Evolutionary conservation across 768 basidiomycete genomes (phyloP), one percentile per base, ranked within the genome.

Genomic region (Kwoniella sp.): DNA sequence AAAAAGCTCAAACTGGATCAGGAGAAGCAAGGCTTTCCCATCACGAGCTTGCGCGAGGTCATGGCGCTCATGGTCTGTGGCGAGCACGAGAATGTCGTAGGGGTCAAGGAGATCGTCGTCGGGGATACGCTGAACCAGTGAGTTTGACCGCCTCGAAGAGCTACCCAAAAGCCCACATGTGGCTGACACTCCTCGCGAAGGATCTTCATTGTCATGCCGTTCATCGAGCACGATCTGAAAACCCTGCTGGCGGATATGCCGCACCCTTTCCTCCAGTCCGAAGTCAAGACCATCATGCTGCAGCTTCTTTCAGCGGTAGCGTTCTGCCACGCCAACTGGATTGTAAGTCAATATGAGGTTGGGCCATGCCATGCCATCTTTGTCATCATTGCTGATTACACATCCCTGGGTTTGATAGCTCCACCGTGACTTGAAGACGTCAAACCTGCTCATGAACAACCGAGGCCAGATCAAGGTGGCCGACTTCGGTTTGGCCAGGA

Each of bases 131-230:
- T 99, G 73, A 98, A 95, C 54, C 93, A 99, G 95, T 98, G 77
- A 80, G 93, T 87, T 53, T 38, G 2, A 20, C 2, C 17, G 2
- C 3, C 15, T 43, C 14, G 17, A n/a, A n/a, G n/a, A 38, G 19
- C 37, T 38, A 22, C 19, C 37, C 23, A 27, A 28, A 29, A 3
- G 11, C 25, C 5, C 7, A 3, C 19, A 9, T 20, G 3, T 38
- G 19, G 9, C 8, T 32, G 9, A 20, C 4, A 2, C 9, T 25
- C 19, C 17, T 27, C 8, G 20, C 7, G 96, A 95, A 78, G 89
- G 98, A 37, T n/a, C n/a, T 99, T 92, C 75, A 92, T 99, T 60
- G 95, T 98, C 29, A 95, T 95, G 92, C 91, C 95, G 73, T 99
- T 99, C 70, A 93, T 99, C 71, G 95, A 99, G 75, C 95, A 99